A percentile compares a stretch with the other conserved stretches of the same genome.
Evolutionary conservation across 306 rosid species (phyloP).

Genomic region (Vigna unguiculata): DNA sequence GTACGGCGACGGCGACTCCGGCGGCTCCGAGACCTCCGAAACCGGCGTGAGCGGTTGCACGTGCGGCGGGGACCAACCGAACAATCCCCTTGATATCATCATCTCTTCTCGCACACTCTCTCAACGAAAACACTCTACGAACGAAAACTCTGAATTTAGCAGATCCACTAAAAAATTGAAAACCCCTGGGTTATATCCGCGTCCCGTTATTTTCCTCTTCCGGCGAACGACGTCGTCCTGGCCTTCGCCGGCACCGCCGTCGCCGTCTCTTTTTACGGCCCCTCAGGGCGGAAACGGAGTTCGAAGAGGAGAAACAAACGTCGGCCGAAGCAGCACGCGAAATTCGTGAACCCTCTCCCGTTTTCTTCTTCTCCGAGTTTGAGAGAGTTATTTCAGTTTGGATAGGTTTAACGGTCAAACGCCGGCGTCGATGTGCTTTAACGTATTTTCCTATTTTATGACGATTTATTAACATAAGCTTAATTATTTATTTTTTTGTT

Average conservation of each 20-base stretch:
- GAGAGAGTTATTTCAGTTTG: not conserved
- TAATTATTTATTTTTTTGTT: not conserved
- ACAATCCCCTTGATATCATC: conserved; percentile 97
- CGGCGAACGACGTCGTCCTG: conserved; percentile 56
- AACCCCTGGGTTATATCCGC: conserved; percentile 3
- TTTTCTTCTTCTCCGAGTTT: conserved; percentile 16
- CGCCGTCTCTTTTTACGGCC: conserved; percentile 33
- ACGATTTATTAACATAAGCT: not conserved
- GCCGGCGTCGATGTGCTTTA: conserved; percentile 52
- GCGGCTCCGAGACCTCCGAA: conserved; percentile 99
- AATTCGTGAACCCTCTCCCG: conserved; percentile 25
- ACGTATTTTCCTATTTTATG: conserved; percentile 20
- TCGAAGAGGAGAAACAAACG: conserved; percentile 4
- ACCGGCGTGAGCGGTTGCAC: conserved; percentile 96
- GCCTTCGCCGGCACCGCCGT: conserved; percentile 54
- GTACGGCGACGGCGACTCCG: conserved; percentile 97
- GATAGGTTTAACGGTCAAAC: conserved; percentile 64
- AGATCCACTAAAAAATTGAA: conserved; percentile 59
- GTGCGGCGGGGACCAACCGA: conserved; percentile 99
- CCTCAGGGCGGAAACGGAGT: conserved; percentile 58
- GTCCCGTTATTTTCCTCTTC: not conserved
- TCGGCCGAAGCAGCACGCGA: conserved; percentile 27
- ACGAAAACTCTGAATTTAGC: conserved; percentile 39
- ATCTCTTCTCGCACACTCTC: conserved; percentile 44
- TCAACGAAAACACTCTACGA: conserved; percentile 6